Evolutionary conservation across 371 early-diverging fungal species (phyloP), one percentile per base, ranked within the genome.

Genomic region (Dichotomocladium elegans): DNA sequence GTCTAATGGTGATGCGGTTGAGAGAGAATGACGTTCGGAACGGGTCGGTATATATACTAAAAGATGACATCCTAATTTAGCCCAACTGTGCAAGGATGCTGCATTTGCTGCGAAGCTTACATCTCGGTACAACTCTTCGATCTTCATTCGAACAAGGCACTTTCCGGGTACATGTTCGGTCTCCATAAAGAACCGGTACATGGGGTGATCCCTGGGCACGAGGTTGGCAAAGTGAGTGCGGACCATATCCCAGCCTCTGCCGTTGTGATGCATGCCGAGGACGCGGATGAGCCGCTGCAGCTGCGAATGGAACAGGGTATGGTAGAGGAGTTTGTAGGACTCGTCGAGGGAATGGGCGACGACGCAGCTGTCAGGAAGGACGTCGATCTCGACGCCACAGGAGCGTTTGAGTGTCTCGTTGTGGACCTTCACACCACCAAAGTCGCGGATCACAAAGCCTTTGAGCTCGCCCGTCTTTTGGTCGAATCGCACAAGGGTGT

Each of bases 361-460:
- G 11, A 77, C 77, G 58, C 74, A 77, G 40, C 77, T 72, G 41
- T 78, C 83, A 11, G 85, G 81, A 19, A 86, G 58, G 31, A 83
- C 77, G 29, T 83, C 77, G 25, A 82, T 58, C 27, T 76, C 57
- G 22, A 64, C 59, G 35, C 77, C 79, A 24, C 64, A 65, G 5
- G 80, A 60, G 19, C 55, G 37, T 21, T 56, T 54, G 21, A 87
- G 69, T 14, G 82, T 83, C 25, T 73, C 71, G 21, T 63, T 74
- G 48, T 88, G 84, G 4, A 77, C 77, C 63, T 79, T 85, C 35
- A 87, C 66, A 30, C 90, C 90, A 59, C 90, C 90, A 76, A 85
- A 89, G 62, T 89, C 89, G 44, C 89, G 83, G 44, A 83, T 74
- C 10, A 83, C 71, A 62, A 89, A 87, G 17, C 88, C 88, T 44